These are phyloP conservation scores for Buddleja alternifolia DNA, from an alignment of 257 asterid species.

Conservation along the genomic window DNA sequence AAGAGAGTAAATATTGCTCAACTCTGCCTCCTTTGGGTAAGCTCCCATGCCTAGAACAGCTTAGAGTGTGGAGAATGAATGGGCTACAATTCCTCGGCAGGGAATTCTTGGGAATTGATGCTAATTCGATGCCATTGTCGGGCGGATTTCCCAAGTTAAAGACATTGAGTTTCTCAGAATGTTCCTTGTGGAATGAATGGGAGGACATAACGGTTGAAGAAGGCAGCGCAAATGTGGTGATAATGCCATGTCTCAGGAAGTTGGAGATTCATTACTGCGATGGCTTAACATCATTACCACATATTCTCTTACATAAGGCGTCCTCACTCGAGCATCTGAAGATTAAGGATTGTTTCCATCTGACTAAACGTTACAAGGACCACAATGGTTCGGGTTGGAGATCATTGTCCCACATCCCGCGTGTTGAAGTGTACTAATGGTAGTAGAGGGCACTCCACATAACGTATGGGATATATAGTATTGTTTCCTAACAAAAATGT, in stretches of 20 bases:
- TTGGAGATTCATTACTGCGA: background rate
- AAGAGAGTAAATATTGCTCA: background rate
- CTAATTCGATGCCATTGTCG: too few species aligned
- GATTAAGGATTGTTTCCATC: background rate
- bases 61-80: constrained; percentile 12
- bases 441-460: too few species aligned
- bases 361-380: background rate
- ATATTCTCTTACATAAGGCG: too few species aligned
- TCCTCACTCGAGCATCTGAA: background rate
- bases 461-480: too few species aligned
- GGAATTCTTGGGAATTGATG: constrained; percentile 33
- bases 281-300: background rate
- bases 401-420: background rate
- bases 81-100: constrained; percentile 15
- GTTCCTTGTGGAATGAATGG: constrained; percentile 33
- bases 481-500: too few species aligned
- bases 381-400: background rate
- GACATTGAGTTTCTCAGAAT: constrained; percentile 11
- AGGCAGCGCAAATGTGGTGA: background rate
- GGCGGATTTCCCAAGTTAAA: too few species aligned
- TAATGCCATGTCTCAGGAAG: constrained; percentile 15
- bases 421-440: background rate
- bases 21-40: constrained; percentile 34
- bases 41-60: constrained; percentile 31
- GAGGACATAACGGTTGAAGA: constrained; percentile 20